A percentile compares a stretch with the other conserved stretches of the same genome.
Conservation (phyloP, 257 asterid species). For the Salvia hispanica region DNA sequence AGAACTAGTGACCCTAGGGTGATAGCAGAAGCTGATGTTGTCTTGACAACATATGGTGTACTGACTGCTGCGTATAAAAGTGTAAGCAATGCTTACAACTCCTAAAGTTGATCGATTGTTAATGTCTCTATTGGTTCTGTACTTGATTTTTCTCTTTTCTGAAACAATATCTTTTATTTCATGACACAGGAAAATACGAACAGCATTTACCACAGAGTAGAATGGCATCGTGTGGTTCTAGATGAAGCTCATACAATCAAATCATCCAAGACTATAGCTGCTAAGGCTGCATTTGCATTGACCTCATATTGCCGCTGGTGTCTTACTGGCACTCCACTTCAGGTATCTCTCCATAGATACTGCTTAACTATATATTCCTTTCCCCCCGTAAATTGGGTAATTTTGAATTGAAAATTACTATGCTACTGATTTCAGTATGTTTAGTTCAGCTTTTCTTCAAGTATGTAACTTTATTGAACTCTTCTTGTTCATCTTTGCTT, state of each 20-base stretch:
- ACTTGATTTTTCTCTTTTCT: not conserved
- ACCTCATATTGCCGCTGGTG: conserved; percentile 83
- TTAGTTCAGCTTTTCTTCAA: not conserved
- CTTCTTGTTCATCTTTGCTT: not conserved
- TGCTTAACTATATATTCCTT: not conserved
- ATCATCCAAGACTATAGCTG: conserved; percentile 65
- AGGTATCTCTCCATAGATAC: conserved; percentile 42
- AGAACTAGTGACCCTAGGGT: conserved; percentile 55
- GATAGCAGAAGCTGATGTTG: conserved; percentile 72
- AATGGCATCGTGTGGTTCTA: conserved; percentile 81
- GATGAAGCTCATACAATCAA: conserved; percentile 92
- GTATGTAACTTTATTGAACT: not conserved
- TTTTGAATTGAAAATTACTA: not conserved
- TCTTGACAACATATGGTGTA: conserved; percentile 85
- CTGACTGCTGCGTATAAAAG: conserved; percentile 59
- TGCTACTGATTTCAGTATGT: not conserved
- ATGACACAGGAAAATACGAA: conserved; percentile 45
- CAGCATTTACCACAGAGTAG: conserved; percentile 79
- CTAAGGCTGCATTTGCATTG: conserved; percentile 75
- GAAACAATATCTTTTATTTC: not conserved
- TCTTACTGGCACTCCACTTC: conserved; percentile 92
- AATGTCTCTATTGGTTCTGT: not conserved
- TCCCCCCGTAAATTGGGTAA: not conserved
- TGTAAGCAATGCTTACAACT: conserved; percentile 40
- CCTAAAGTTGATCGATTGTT: not conserved